A percentile compares a stretch with the other conserved stretches of the same genome.
These are phyloP conservation scores for Blastosporella zonata DNA, from an alignment of 1,284 basidiomycete species.

Conservation along the genomic window DNA sequence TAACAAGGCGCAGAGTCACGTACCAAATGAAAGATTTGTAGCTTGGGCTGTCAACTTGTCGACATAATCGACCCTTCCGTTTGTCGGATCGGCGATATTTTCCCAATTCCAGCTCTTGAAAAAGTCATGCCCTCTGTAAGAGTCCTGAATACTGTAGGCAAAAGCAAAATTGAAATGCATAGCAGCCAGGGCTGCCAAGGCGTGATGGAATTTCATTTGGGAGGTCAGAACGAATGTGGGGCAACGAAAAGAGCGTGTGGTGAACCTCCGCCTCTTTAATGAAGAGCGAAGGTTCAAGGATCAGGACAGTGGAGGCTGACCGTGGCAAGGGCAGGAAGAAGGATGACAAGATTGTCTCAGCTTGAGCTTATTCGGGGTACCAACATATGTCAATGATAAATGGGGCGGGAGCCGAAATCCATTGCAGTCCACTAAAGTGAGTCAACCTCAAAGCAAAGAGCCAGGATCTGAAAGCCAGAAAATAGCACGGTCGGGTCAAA, in stretches of 20 bases:
- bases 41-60: conserved; percentile 34
- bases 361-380: conserved; percentile 1
- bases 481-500: too few relatives aligned
- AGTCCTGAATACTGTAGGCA: conserved; percentile 29
- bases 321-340: background rate
- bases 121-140: conserved; percentile 42
- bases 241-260: background rate
- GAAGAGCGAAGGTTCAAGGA: background rate
- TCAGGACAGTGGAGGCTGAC: conserved; percentile 4
- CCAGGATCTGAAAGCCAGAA: too few relatives aligned
- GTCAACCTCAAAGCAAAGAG: background rate
- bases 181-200: conserved; percentile 7
- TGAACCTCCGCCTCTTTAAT: conserved; percentile 1
- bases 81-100: conserved; percentile 49
- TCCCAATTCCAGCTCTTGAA: conserved; percentile 45
- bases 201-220: conserved; percentile 7
- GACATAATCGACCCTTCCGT: conserved; percentile 55
- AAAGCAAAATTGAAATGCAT: background rate
- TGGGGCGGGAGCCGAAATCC: background rate
- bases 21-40: conserved; percentile 42
- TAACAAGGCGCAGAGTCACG: conserved; percentile 7
- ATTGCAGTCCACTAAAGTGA: background rate
- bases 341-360: background rate
- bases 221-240: conserved; percentile 8
- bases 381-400: too few relatives aligned